Percentiles rank a stretch among this genome's conserved stretches.
Evolutionary conservation across 1,139 yeast genomes (phyloP).

Genomic region (Kurtzmaniella quercitrusa): DNA sequence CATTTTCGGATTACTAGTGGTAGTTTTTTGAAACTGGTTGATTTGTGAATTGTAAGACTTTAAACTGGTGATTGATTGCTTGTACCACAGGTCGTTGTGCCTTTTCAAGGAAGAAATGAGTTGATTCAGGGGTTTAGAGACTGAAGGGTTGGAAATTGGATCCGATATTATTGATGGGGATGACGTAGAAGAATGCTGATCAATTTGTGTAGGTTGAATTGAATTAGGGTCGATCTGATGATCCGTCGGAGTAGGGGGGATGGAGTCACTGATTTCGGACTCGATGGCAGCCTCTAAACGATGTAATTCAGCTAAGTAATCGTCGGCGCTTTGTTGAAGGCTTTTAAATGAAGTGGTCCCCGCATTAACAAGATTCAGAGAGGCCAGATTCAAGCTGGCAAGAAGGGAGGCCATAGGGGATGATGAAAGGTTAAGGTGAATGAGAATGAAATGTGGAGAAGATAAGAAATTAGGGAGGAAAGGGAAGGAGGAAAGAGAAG

Average conservation of each 20-base stretch:
- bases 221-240: too few species aligned
- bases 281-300: slow-evolving; percentile 25
- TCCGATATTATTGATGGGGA: too few species aligned
- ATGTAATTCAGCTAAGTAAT: slow-evolving; percentile 23
- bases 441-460: background rate
- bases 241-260: background rate
- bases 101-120: slow-evolving; percentile 8
- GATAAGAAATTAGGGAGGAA: background rate
- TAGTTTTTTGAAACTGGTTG: slow-evolving; percentile 34
- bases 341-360: background rate
- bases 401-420: background rate
- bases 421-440: background rate
- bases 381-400: background rate
- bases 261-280: slow-evolving; percentile 8
- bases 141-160: background rate
- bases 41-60: slow-evolving; percentile 37
- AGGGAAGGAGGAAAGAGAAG: background rate
- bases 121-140: background rate
- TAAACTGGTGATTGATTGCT: slow-evolving; percentile 26
- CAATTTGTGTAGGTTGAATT: background rate
- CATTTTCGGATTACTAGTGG: slow-evolving; percentile 27
- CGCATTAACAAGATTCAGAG: background rate
- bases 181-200: background rate
- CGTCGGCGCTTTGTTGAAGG: slow-evolving; percentile 17
- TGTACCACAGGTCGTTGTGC: slow-evolving; percentile 29